These are phyloP conservation scores for Pythium scleroteichum DNA, from an alignment of 352 stramenopile species.

Conservation along the genomic window DNA sequence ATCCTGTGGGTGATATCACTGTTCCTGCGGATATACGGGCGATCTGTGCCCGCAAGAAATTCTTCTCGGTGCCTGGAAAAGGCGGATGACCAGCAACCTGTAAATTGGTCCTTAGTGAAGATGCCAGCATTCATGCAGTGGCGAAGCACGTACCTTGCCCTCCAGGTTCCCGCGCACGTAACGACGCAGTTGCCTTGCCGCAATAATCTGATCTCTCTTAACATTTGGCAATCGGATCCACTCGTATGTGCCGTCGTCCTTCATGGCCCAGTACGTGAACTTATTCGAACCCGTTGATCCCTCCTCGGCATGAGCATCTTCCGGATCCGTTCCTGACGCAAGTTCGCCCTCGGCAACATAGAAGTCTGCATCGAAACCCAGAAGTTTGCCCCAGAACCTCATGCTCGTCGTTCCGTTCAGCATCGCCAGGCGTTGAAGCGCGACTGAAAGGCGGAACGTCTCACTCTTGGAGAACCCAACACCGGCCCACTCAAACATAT, in stretches of 20 bases:
- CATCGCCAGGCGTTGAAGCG: constrained; percentile 60
- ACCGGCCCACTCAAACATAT: constrained; percentile 83
- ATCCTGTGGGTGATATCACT: constrained; percentile 81
- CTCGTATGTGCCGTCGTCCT: constrained; percentile 71
- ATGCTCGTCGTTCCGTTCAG: constrained; percentile 63
- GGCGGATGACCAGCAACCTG: constrained; percentile 77
- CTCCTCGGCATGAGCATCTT: constrained; percentile 75
- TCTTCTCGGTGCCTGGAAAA: constrained; percentile 85
- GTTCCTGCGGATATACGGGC: constrained; percentile 84
- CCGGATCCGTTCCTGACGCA: constrained; percentile 40
- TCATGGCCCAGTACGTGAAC: constrained; percentile 90
- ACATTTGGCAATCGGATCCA: constrained; percentile 86
- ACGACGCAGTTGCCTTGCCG: constrained; percentile 70
- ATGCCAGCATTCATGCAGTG: no score
- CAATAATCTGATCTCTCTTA: constrained; percentile 73
- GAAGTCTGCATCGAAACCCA: constrained; percentile 72
- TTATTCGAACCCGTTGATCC: constrained; percentile 78
- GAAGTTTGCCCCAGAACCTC: constrained; percentile 88
- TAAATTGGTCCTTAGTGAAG: no score
- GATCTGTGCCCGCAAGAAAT: constrained; percentile 89
- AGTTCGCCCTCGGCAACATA: constrained; percentile 86
- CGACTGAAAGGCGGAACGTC: constrained; percentile 71
- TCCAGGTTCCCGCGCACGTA: constrained; percentile 87
- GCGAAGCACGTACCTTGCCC: constrained; percentile 42
- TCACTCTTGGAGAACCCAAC: constrained; percentile 72